Conservation (phyloP, 805 yeast genomes). For the Saturnispora bothae region DNA sequence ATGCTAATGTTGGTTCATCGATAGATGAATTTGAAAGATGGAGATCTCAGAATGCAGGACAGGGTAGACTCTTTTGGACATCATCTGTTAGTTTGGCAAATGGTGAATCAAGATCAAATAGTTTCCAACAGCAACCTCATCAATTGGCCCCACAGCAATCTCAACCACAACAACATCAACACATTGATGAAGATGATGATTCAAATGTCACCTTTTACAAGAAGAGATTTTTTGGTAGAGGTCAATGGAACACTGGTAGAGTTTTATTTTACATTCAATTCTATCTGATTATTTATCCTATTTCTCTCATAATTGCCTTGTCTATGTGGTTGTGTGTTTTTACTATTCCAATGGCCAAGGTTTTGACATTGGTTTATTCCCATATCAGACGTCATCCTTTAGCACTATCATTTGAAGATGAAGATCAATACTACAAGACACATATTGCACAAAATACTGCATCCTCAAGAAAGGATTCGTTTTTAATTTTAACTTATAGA, state of each 20-base stretch:
- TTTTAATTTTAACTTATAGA: conserved; percentile 82
- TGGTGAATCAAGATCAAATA: conserved; percentile 5
- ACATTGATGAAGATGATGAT: conserved; percentile 22
- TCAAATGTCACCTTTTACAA: conserved; percentile 22
- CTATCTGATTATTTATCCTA: conserved; percentile 62
- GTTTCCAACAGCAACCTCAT: conserved; percentile 1
- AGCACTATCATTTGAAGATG: conserved; percentile 67
- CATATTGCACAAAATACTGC: conserved; percentile 13
- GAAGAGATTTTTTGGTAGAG: conserved; percentile 73
- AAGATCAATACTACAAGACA: conserved; percentile 36
- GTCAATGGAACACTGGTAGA: conserved; percentile 81
- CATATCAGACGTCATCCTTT: conserved; percentile 87
- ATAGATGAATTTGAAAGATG: conserved; percentile 78
- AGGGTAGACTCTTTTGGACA: conserved; percentile 72
- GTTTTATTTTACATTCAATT: conserved; percentile 63
- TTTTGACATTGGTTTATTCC: conserved; percentile 51
- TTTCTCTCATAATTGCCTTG: conserved; percentile 42
- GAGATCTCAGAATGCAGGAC: conserved; percentile 71
- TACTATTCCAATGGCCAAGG: conserved; percentile 89
- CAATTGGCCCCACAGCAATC: background rate
- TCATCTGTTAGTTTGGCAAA: conserved; percentile 31
- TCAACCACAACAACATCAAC: too few relatives aligned
- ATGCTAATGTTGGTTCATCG: conserved; percentile 78
- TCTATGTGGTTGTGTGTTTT: conserved; percentile 77
- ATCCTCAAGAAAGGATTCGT: conserved; percentile 39